Base-by-base conservation (phyloP, 2,329 filamentous ascomycete species). In the Raffaelea deltoideospora region DNA sequence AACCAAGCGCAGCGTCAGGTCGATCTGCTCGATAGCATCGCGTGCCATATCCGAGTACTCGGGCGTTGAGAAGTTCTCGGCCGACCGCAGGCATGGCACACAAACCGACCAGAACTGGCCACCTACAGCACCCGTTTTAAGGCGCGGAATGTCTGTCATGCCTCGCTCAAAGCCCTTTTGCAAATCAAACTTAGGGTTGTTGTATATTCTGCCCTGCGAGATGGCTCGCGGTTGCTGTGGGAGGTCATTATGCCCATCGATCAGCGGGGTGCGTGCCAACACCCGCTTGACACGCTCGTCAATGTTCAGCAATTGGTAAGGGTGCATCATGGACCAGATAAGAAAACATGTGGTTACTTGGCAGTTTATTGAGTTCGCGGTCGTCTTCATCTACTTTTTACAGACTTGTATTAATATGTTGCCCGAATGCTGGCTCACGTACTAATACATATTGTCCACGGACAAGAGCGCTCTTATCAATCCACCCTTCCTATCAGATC, bases 1-100 rank as follows among this genome's bases (percentile, higher is more conserved):
- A 41, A 70, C 63, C 11, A 88, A 63, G 13, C 79, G 69, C 17
- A 65, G 62, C 52, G 79, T 73, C n/a, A 87, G 59, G 52, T 88
- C 82, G 36, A 88, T 73, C 52, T 87, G 81, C 32, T 79, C 67
- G 26, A 84, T 59, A 1, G 83, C 87, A 22, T 40, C 41, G 14
- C 43, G 34, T 10, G 41, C 42, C 41, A 42, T 44, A 28, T 44
- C 42, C 5, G 37, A 42, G 29, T 44, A 43, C 22, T 41, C 41
- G 8, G 38, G 36, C 14, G 41, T 41, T 1, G 41, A 45, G 21
- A 45, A 43, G 34, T 43, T 40, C 28, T 43, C 43, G 13, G 39
- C 41, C 10, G 37, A 39, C 13, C 37, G 43, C 23, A 38, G 48
- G 45, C 24, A 46, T 34, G 23, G 49, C 37, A 21, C 46, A 43